Percentiles rank a stretch among this genome's conserved stretches.
phyloP scores from a whole-genome alignment of 257 asterid genomes.

The Thymus mandschuricus region DNA sequence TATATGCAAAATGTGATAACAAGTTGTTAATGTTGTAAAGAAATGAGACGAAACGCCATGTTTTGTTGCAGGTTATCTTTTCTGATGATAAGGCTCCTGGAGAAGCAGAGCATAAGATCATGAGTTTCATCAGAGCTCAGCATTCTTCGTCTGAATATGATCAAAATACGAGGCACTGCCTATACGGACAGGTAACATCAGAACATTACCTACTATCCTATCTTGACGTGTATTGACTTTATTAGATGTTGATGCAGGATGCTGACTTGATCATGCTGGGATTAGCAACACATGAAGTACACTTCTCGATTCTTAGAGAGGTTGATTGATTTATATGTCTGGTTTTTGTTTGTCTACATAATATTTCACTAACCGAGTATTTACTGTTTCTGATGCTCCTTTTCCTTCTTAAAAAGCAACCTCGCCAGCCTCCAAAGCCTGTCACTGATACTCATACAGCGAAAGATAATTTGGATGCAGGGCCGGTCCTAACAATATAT shows the following conservation, averaged over 20 bases:
- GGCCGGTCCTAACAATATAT: no score
- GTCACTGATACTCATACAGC: not conserved
- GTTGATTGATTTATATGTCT: slow-evolving; percentile 33
- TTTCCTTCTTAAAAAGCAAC: not conserved
- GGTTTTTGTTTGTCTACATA: not conserved
- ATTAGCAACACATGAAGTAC: slow-evolving; percentile 63
- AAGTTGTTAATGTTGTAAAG: not conserved
- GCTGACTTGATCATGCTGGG: slow-evolving; percentile 75
- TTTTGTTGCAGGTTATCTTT: slow-evolving; percentile 55
- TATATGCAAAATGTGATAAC: not conserved
- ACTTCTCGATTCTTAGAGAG: slow-evolving; percentile 71
- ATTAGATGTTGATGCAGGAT: slow-evolving; percentile 46
- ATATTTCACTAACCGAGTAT: not conserved
- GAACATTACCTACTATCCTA: not conserved
- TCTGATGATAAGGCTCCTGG: slow-evolving; percentile 78
- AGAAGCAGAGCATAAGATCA: slow-evolving; percentile 78
- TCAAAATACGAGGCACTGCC: slow-evolving; percentile 65
- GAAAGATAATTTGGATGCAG: not conserved
- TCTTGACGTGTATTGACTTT: not conserved
- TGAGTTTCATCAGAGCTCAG: slow-evolving; percentile 62
- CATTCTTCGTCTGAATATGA: slow-evolving; percentile 51
- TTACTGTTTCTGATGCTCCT: no score
- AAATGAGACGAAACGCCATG: not conserved
- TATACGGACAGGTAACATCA: slow-evolving; percentile 57
- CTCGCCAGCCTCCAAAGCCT: not conserved